Evolutionary conservation across 805 yeast species (phyloP), one percentile per base, ranked within the genome.

Genomic region (Wickerhamiella slavikovae): DNA sequence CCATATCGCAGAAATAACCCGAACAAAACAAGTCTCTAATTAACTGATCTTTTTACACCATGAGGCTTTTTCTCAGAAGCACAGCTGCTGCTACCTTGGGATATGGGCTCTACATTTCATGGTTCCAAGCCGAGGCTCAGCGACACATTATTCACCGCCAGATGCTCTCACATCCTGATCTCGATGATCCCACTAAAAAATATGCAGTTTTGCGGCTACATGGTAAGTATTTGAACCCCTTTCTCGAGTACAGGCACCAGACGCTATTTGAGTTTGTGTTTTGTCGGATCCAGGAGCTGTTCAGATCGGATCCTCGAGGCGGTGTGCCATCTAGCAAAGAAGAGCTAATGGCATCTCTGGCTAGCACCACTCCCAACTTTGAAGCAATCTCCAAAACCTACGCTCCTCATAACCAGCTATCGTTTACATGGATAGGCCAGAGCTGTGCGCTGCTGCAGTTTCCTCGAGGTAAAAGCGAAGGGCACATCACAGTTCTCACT

Each of bases 371-470:
- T 36, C 82, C 85, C 4, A 49, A 67, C 1, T 55, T 55, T 35
- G 49, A 49, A 27, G 93, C 94, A 0, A 24, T 25, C 21, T 12
- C 12, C 15, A 31, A 44, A 1, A 35, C 22, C 1, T 36, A 34
- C 1, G 35, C 32, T 10, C 26, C 25, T 2, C 16, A 28, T 1
- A 34, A 64, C 17, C 60, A 74, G 39, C 36, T 77, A 40, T 59
- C 75, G 2, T 65, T 74, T 43, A 80, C 94, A 0, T 85, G 96
- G 96, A 50, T 85, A 24, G 96, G 96, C 3, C 96, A 85, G 48
- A 74, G 89, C 33, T 82, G 94, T 49, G 65, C 83, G 2, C 62
- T 67, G 30, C 56, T 82, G 3, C 80, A 77, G 42, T 49, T 80
- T 17, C 43, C 43, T 2, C 62, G 74, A 4, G 72, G 74, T 2